Evolutionary conservation across 345 rosid genomes (phyloP), one percentile per base, ranked within the genome.

Genomic region (Populus nigra): DNA sequence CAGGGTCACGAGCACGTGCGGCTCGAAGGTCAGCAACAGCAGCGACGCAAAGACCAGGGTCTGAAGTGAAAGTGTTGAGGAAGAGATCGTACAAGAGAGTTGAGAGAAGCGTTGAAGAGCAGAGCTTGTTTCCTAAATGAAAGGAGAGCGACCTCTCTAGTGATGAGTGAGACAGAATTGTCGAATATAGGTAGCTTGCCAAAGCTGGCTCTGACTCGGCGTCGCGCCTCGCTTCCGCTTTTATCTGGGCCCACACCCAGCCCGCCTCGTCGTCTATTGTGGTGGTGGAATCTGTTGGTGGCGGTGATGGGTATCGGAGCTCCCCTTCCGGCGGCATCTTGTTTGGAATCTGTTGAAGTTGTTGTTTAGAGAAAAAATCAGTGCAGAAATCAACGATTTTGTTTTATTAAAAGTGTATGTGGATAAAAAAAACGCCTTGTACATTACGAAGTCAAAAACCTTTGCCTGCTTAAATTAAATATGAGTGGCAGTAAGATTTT

Each of bases 141-240:
- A 95, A 95, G 53, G 99, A 82, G 50, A 95, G 88, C 3, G 99
- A 93, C 17, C 98, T 91, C 77, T 91, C 93, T 3, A 93, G 90
- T 57, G 99, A 92, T 0, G 98, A 83, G 85, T 95, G 99, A 22
- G 97, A 91, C 13, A 95, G 92, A 78, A 95, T 91, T 76, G 98
- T 95, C n/a, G 99, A 93, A 83, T 90, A 95, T 5, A 95, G 97
- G 41, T 90, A 93, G 88, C 98, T 92, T 47, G 99, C 99, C 45
- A 95, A 78, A 47, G 99, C 99, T 38, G 99, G 98, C 87, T 95
- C 98, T 18, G 89, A 85, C 84, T 95, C 98, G 2, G 99, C 97
- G 72, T 95, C 99, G 20, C 92, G 92, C 78, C 89, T 91, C 36
- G 94, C 97, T 82, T 95, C 98, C 38, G 94, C 96, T 74, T 93